Percentiles rank a stretch among this genome's conserved stretches.
Conservation (phyloP, 1,284 basidiomycete species). For the Coniferiporia weirii region DNA sequence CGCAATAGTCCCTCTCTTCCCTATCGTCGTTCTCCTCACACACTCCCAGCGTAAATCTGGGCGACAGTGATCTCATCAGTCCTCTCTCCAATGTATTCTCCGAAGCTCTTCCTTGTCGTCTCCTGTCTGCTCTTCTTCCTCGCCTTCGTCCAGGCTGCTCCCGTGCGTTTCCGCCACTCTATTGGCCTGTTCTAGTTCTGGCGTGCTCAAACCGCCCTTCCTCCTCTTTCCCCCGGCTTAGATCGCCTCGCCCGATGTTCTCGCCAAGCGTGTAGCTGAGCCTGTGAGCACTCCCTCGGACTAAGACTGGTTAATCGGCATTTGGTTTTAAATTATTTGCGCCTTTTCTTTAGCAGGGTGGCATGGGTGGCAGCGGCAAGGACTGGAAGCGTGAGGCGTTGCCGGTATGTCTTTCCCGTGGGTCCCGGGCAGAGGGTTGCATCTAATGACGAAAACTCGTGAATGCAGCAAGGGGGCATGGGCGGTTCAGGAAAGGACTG, state of each 20-base stretch:
- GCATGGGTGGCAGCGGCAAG: too few species aligned
- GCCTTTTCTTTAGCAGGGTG: too few species aligned
- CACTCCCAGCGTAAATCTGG: not conserved
- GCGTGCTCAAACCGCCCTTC: not conserved
- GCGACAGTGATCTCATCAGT: not conserved
- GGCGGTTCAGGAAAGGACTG: not conserved
- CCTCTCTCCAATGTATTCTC: slow-evolving; percentile 10
- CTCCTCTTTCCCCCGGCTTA: not conserved
- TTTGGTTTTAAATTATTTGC: too few species aligned
- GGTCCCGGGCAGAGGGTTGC: too few species aligned
- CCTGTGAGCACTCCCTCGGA: not conserved
- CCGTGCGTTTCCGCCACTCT: slow-evolving; percentile 5
- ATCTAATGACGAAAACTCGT: not conserved
- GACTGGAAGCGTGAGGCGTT: too few species aligned
- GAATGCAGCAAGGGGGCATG: slow-evolving; percentile 2
- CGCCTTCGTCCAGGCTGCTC: slow-evolving; percentile 8
- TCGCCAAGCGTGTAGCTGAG: slow-evolving; percentile 6
- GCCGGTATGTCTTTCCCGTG: too few species aligned
- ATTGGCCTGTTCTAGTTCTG: not conserved
- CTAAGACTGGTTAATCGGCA: too few species aligned
- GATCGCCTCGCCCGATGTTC: slow-evolving; percentile 3
- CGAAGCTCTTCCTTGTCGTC: slow-evolving; percentile 9
- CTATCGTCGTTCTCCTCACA: too few species aligned
- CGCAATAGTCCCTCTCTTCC: too few species aligned
- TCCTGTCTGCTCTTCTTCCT: slow-evolving; percentile 11